Evolutionary conservation across 108 stramenopile genomes (phyloP).

Genomic region (Conticribra weissflogii): DNA sequence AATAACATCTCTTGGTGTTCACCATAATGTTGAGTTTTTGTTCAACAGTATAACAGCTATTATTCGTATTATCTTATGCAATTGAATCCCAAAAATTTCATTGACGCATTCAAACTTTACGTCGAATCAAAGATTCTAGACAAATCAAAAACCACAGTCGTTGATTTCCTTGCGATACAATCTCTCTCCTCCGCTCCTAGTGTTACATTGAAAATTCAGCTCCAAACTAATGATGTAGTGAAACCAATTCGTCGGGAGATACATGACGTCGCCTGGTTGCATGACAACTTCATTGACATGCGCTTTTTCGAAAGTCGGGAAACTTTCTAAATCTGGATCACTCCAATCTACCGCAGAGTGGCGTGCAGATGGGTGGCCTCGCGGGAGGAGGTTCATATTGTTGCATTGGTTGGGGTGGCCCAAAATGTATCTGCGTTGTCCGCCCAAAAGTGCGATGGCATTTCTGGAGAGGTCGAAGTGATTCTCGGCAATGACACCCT

Average conservation of each 20-base stretch:
- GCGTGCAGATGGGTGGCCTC: constrained; percentile 85
- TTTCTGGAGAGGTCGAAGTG: constrained; percentile 95
- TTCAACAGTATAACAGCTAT: too few relatives aligned
- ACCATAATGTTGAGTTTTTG: too few relatives aligned
- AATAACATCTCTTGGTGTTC: too few relatives aligned
- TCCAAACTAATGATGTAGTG: constrained; percentile 94
- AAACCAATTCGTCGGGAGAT: constrained; percentile 96
- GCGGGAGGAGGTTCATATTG: constrained; percentile 82
- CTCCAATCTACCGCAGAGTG: constrained; percentile 92
- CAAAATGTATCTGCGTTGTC: constrained; percentile 89
- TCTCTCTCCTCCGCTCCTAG: constrained; percentile 77
- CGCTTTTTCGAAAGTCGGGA: constrained; percentile 71
- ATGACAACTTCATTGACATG: constrained; percentile 90
- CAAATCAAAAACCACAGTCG: constrained; percentile 53
- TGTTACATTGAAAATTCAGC: constrained; percentile 96
- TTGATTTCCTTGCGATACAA: constrained; percentile 47
- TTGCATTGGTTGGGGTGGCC: constrained; percentile 89
- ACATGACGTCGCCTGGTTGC: constrained; percentile 94
- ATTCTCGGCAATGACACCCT: constrained; percentile 90
- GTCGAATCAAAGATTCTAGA: too few relatives aligned
- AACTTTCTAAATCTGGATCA: constrained; percentile 75
- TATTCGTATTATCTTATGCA: too few relatives aligned
- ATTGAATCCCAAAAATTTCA: too few relatives aligned
- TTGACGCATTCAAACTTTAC: not conserved
- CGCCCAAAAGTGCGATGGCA: constrained; percentile 82